Evolutionary conservation across 129 eudicot genomes (phyloP).

Genomic region (Mikania micrantha): DNA sequence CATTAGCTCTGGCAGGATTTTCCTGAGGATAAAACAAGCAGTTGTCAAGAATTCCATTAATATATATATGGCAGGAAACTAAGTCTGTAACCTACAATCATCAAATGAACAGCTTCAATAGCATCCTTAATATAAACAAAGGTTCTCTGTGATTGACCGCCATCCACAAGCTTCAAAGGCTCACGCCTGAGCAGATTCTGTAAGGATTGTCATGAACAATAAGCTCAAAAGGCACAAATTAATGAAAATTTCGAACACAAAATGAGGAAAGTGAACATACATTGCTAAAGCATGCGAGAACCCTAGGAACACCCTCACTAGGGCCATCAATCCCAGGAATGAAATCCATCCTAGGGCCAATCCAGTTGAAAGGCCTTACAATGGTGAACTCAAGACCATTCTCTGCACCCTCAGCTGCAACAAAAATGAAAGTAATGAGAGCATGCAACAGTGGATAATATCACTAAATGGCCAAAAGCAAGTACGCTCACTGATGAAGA

Average conservation of each 20-base stretch:
- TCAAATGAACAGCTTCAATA: constrained; percentile 90
- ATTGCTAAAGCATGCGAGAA: constrained; percentile 92
- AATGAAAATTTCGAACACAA: not conserved
- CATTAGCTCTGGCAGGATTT: constrained; percentile 91
- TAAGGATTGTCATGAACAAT: not conserved
- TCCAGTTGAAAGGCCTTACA: constrained; percentile 98
- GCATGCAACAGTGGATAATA: not conserved
- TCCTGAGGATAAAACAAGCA: constrained; percentile 37
- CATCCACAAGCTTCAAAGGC: constrained; percentile 97
- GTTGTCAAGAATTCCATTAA: not conserved
- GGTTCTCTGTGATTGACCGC: constrained; percentile 93
- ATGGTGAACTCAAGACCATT: constrained; percentile 94
- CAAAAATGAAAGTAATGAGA: not conserved
- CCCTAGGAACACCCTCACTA: constrained; percentile 97
- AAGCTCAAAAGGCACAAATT: not conserved
- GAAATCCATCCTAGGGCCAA: constrained; percentile 99
- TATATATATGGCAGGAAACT: too few relatives aligned
- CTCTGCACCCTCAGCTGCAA: constrained; percentile 93
- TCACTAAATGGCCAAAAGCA: not conserved
- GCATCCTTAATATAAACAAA: constrained; percentile 96
- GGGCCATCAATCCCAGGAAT: constrained; percentile 99
- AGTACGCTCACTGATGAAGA: too few relatives aligned
- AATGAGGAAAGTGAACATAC: constrained; percentile 28
- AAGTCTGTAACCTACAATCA: constrained; percentile 57
- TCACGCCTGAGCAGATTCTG: constrained; percentile 91